phyloP scores from a whole-genome alignment of 345 rosid genomes.

The Lepidium didymum region DNA sequence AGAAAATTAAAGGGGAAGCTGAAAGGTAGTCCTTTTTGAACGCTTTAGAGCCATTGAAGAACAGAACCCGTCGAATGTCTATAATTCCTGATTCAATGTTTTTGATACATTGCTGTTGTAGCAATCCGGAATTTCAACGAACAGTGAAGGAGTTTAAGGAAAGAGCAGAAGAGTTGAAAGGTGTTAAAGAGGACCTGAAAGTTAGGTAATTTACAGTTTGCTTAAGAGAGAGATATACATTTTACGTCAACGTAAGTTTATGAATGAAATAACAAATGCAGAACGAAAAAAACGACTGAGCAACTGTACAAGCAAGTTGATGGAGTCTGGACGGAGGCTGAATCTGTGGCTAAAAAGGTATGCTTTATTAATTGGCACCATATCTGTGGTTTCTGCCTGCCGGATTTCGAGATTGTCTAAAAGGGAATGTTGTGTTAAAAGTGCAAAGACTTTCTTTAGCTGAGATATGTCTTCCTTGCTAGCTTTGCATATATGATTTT shows the following conservation, averaged over 20 bases:
- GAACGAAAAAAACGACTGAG: slow-evolving; percentile 90
- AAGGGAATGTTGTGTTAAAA: not conserved
- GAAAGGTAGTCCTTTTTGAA: slow-evolving; percentile 6
- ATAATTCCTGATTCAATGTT: no score
- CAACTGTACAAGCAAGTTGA: slow-evolving; percentile 83
- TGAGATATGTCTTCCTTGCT: not conserved
- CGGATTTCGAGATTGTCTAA: not conserved
- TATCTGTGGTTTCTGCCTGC: not conserved
- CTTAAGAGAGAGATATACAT: slow-evolving; percentile 35
- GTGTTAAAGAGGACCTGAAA: slow-evolving; percentile 62
- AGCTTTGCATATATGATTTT: not conserved
- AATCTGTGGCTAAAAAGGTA: slow-evolving; percentile 88
- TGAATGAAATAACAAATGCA: slow-evolving; percentile 59
- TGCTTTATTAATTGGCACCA: not conserved
- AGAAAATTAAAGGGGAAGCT: slow-evolving; percentile 71
- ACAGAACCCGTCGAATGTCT: no score
- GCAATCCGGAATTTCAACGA: slow-evolving; percentile 69
- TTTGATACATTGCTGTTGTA: slow-evolving; percentile 16
- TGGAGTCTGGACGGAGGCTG: slow-evolving; percentile 85
- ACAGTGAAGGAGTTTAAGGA: slow-evolving; percentile 78
- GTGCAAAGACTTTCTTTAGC: not conserved
- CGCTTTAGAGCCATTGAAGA: no score
- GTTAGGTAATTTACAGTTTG: slow-evolving; percentile 48
- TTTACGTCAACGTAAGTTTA: slow-evolving; percentile 62
- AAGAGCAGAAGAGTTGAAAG: slow-evolving; percentile 62